Base-by-base conservation (phyloP, 352 stramenopile genomes). In the Elongisporangium senticosum region DNA sequence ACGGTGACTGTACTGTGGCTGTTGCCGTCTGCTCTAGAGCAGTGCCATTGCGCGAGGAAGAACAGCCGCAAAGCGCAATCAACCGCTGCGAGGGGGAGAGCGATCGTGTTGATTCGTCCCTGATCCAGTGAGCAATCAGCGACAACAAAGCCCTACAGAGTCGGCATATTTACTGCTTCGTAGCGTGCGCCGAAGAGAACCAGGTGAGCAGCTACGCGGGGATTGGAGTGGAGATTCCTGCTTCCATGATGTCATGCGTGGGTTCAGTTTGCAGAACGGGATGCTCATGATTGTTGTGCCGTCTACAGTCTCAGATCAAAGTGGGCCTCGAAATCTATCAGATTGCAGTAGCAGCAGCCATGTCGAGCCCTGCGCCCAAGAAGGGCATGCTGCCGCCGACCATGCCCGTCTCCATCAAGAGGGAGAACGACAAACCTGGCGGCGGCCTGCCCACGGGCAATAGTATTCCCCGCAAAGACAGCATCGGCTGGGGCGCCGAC, bases 401-500 rank as follows among this genome's bases (percentile, higher is more conserved):
- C 13, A 74, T 87, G 70, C 79, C 82, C 7, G 72, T 89, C 55
- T 63, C 75, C 49, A 91, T 91, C 61, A 91, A 91, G 66, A 75
- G 71, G 57, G 82, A 91, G 64, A 76, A 74, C 49, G 68, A 72
- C 19, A 72, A 66, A 15, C 39, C 50, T 8, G 58, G 17, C n/a
- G 51, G 43, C 11, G 53, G 61, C 28, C 33, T 59, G 20, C 26
- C 56, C 4, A 63, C 61, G 8, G 76, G 69, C 4, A 72, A 83
- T 52, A 70, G 61, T 33, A 71, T 74, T 51, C 55, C 69, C 23
- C 82, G 82, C 56, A 93, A 92, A 67, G 85, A 94, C 68, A 89
- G 75, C 23, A 85, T 94, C 58, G 83, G 83, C 57, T 93, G 83
- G 83, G 81, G 79, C 50, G 79, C 83, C 10, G 85, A 94, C 64